phyloP scores from a whole-genome alignment of 345 rosid genomes.

The Lumnitzera littorea region DNA sequence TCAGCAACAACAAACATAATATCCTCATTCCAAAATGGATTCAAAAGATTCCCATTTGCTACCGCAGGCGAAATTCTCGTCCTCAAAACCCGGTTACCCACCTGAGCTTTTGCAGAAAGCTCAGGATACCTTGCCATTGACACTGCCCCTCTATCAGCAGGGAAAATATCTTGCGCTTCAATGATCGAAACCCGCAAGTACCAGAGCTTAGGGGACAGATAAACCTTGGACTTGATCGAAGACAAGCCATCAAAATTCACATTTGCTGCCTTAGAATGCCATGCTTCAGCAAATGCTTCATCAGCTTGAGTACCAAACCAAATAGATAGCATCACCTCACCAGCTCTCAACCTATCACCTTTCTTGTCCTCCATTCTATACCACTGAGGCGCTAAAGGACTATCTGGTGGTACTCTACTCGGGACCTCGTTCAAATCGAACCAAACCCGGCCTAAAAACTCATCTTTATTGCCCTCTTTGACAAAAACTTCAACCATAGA shows the following conservation, averaged over 20 bases:
- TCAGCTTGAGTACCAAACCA: conserved; percentile 87
- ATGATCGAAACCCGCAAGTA: conserved; percentile 54
- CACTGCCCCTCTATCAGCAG: conserved; percentile 34
- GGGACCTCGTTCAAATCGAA: conserved; percentile 65
- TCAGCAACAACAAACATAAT: conserved; percentile 63
- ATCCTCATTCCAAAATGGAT: conserved; percentile 72
- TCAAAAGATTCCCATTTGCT: conserved; percentile 37
- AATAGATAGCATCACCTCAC: conserved; percentile 60
- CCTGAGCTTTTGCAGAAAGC: conserved; percentile 39
- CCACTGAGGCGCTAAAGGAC: conserved; percentile 75
- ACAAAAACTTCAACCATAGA: conserved; percentile 60
- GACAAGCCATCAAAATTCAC: conserved; percentile 54
- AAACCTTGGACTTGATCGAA: conserved; percentile 60
- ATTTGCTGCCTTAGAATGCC: conserved; percentile 70
- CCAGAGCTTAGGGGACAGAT: conserved; percentile 69
- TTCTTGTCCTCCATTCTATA: conserved; percentile 52
- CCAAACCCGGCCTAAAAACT: conserved; percentile 54
- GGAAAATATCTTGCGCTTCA: conserved; percentile 62
- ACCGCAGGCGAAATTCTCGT: conserved; percentile 33
- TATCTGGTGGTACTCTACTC: conserved; percentile 63
- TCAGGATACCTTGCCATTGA: conserved; percentile 42
- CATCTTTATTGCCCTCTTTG: conserved; percentile 49
- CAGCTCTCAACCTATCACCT: conserved; percentile 32
- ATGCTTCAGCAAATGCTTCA: conserved; percentile 63
- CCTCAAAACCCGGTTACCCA: conserved; percentile 59